Evolutionary conservation across 768 basidiomycete genomes (phyloP).

Genomic region (Rhizopogon vinicolor): DNA sequence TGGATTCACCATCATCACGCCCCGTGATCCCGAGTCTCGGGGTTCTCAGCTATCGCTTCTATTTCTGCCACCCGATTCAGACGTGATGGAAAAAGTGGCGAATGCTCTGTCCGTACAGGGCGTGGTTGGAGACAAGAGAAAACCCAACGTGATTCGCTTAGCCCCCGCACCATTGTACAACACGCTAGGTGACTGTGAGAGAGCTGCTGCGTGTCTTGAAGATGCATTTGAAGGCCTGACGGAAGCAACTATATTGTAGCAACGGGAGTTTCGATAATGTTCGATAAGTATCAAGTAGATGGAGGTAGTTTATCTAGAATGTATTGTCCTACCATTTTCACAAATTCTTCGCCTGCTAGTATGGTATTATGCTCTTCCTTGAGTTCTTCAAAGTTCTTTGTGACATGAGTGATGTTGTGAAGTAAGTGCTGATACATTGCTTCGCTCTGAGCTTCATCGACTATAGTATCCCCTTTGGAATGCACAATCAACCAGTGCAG

Average conservation of each 20-base stretch:
- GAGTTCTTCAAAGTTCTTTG: conserved; percentile 36
- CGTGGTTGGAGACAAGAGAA: conserved; percentile 87
- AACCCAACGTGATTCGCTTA: conserved; percentile 89
- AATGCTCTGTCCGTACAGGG: conserved; percentile 58
- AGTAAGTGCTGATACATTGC: conserved; percentile 54
- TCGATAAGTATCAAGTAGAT: not conserved
- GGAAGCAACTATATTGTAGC: conserved; percentile 2
- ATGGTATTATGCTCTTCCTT: conserved; percentile 53
- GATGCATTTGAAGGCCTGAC: conserved; percentile 39
- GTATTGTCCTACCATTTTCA: conserved; percentile 41
- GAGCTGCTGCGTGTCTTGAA: conserved; percentile 63
- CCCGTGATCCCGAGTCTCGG: conserved; percentile 55
- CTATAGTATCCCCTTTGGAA: conserved; percentile 65
- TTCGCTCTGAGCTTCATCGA: conserved; percentile 60
- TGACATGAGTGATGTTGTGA: conserved; percentile 20
- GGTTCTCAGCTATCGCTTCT: conserved; percentile 88
- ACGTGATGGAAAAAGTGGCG: conserved; percentile 69
- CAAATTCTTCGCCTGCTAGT: conserved; percentile 37
- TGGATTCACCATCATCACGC: conserved; percentile 93
- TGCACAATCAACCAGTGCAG: conserved; percentile 72
- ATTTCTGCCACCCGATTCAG: conserved; percentile 55
- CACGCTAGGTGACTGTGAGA: conserved; percentile 70
- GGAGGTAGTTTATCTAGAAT: conserved; percentile 15
- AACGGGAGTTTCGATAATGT: not conserved
- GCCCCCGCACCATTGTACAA: conserved; percentile 88